These are phyloP conservation scores for Fusarium mexicanum DNA, from an alignment of 2,329 filamentous ascomycete species.

Conservation along the genomic window DNA sequence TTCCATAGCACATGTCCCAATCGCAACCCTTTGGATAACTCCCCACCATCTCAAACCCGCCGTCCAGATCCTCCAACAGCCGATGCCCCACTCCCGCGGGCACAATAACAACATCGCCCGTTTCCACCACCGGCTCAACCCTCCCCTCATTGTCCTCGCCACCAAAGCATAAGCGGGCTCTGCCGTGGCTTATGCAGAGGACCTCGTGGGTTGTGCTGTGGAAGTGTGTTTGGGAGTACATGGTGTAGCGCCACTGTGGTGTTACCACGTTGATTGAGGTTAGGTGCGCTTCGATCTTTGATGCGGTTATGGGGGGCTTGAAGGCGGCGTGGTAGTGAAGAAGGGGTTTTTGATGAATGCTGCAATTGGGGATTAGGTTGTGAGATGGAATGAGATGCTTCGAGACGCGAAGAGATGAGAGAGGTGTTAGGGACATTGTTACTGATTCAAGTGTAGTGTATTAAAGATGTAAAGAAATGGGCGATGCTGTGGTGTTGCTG, in stretches of 20 bases:
- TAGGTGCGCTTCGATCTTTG: conserved; percentile 66
- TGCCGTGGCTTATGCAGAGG: conserved; percentile 66
- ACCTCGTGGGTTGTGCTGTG: conserved; percentile 75
- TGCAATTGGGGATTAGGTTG: conserved; percentile 69
- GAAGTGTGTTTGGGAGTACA: conserved; percentile 74
- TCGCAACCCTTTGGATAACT: conserved; percentile 66
- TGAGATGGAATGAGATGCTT: conserved; percentile 68
- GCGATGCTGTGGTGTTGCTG: background rate
- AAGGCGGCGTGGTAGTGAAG: conserved; percentile 73
- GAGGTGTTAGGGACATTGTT: conserved; percentile 27
- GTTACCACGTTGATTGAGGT: conserved; percentile 60
- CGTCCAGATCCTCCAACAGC: conserved; percentile 63
- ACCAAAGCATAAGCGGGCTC: conserved; percentile 72
- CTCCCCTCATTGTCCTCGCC: conserved; percentile 67
- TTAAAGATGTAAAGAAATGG: background rate
- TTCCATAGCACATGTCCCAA: conserved; percentile 80
- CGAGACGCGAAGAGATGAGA: conserved; percentile 64
- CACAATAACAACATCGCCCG: conserved; percentile 71
- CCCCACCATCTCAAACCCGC: conserved; percentile 73
- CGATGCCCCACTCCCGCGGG: conserved; percentile 74
- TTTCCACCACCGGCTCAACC: conserved; percentile 64
- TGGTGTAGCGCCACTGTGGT: conserved; percentile 75
- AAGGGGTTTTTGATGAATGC: conserved; percentile 69
- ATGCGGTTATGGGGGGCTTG: conserved; percentile 51
- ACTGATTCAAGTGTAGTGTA: too few species aligned